Percentiles rank a stretch among this genome's conserved stretches.
Conservation (phyloP, 768 basidiomycete genomes). For the Suillus decipiens region DNA sequence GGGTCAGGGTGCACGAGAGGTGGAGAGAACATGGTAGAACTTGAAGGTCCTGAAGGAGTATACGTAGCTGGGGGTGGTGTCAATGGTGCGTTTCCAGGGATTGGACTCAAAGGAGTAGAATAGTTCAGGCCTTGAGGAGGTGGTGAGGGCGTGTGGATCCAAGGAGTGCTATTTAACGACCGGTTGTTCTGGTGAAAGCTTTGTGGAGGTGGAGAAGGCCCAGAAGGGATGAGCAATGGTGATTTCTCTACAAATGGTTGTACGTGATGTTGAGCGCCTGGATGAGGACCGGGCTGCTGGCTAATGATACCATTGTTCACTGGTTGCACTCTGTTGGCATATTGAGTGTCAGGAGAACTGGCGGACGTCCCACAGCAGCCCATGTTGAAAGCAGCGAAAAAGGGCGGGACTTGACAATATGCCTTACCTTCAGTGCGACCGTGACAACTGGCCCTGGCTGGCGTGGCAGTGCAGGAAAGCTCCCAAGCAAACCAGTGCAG, state of each 20-base stretch:
- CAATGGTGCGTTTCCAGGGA: not conserved
- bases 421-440: not conserved
- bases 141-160: constrained; percentile 39
- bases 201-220: constrained; percentile 50
- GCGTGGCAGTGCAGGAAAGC: constrained; percentile 14
- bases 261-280: constrained; percentile 30
- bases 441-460: not conserved
- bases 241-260: constrained; percentile 38
- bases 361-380: constrained; percentile 65
- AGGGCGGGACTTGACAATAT: constrained; percentile 6
- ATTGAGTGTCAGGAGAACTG: constrained; percentile 30
- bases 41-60: not conserved
- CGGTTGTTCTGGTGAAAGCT: constrained; percentile 29
- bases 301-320: constrained; percentile 39
- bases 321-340: constrained; percentile 34
- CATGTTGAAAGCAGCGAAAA: constrained; percentile 41
- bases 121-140: constrained; percentile 15
- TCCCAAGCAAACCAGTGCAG: not conserved
- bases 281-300: constrained; percentile 53
- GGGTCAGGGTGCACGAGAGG: constrained; percentile 33
- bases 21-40: constrained; percentile 9
- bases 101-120: constrained; percentile 4
- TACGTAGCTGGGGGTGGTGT: constrained; percentile 6
- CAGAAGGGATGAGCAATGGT: constrained; percentile 39
- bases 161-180: constrained; percentile 26